Evolutionary conservation across 345 rosid species (phyloP), one percentile per base, ranked within the genome.

Genomic region (Lepidium africanum): DNA sequence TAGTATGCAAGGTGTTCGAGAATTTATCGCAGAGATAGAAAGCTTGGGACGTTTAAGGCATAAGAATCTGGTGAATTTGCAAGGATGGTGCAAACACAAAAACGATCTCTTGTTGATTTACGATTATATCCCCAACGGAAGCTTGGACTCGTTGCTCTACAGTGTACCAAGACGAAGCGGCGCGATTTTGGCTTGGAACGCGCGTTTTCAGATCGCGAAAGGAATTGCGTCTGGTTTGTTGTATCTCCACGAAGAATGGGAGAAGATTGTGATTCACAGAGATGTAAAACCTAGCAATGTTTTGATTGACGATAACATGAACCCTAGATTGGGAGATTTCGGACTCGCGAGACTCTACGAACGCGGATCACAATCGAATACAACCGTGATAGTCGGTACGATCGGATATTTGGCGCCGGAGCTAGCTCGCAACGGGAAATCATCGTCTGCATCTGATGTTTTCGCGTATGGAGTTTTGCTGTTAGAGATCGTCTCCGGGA

Each of bases 231-330:
- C 85, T 0, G 90, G 88, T 2, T 50, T 87, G 3, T 4, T 81
- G 40, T 87, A 87, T 53, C 84, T 87, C 10, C 93, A 85, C 55
- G 93, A 87, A 23, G 90, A 85, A 54, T 85, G 90, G 88, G 92
- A 77, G 33, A 42, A 82, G 45, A 78, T 83, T 7, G 92, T 76
- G 36, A 51, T 76, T 50, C 79, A 76, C 43, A 63, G 79, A 70
- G 79, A 76, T 30, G 68, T 76, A 9, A 76, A 76, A 27, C 75
- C 79, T 0, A 70, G 79, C 63, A 76, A 76, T 19, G 79, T 76
- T 3, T 43, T 76, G 0, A 70, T 76, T 15, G 79, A 76, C 0
- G 27, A 25, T 0, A n/a, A 76, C 8, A 80, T 83, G 92, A 81
- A 81, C 7, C 86, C 82, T 0, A 64, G 82, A 19, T 57, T 87